Conservation (phyloP, 2,329 filamentous ascomycete species). For the Epichloe elymi region DNA sequence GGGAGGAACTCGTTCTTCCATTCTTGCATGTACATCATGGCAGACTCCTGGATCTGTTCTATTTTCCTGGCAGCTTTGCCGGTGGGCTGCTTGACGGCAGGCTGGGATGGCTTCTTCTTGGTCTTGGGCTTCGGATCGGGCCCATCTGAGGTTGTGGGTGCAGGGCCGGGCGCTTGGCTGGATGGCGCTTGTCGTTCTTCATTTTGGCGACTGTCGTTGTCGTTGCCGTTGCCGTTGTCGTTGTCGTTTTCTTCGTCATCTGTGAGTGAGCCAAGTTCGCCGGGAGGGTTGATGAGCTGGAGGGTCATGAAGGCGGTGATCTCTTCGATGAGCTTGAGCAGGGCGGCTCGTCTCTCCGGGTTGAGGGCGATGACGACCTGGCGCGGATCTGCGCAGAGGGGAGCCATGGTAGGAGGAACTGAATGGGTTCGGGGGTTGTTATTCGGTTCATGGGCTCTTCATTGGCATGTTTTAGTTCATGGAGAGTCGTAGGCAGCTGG, state of each 20-base stretch:
- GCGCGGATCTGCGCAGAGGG: conserved; percentile 39
- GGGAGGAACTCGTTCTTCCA: conserved; percentile 63
- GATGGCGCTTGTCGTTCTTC: background rate
- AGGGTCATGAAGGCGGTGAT: conserved; percentile 42
- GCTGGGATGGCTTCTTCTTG: conserved; percentile 5
- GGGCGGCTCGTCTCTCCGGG: conserved; percentile 34
- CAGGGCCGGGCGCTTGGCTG: background rate
- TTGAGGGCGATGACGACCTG: conserved; percentile 43
- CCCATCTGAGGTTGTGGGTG: background rate
- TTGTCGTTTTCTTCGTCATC: conserved; percentile 4
- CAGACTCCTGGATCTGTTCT: conserved; percentile 31
- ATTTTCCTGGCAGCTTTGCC: conserved; percentile 15
- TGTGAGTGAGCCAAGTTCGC: conserved; percentile 18
- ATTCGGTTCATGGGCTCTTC: background rate
- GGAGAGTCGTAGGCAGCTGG: background rate
- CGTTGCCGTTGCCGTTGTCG: background rate
- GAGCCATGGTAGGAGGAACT: conserved; percentile 30
- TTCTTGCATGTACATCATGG: conserved; percentile 58
- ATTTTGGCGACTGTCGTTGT: background rate
- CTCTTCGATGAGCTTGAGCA: conserved; percentile 36
- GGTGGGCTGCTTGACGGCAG: background rate
- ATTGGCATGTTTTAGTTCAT: background rate
- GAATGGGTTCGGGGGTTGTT: background rate
- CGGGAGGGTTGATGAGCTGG: conserved; percentile 29
- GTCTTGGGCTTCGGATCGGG: background rate